Evolutionary conservation across 257 asterid genomes (phyloP), one percentile per base, ranked within the genome.

Genomic region (Prunella vulgaris): DNA sequence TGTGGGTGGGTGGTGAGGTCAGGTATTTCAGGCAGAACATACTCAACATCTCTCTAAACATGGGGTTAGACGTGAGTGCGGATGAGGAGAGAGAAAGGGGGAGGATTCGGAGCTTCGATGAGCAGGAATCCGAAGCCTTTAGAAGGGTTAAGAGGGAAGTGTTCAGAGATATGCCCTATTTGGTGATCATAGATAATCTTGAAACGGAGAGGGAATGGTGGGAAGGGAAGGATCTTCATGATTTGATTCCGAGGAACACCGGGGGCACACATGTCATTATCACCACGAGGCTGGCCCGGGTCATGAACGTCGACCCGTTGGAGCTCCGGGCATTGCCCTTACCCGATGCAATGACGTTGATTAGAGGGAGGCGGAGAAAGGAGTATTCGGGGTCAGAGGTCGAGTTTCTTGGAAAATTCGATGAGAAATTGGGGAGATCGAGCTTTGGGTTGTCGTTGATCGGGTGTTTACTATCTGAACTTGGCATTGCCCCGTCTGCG

Each of bases 161-260:
- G 10, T 87, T 92, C 40, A 79, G 96, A 2, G 97, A 92, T 74
- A 85, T 85, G 88, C 98, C 98, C n/a, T 92, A 90, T 78, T 72
- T 92, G 28, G 73, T 92, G 15, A 84, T 92, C 6, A 86, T 92
- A 32, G 98, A 92, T 59, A 83, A 90, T 71, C 81, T 92, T 21
- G 96, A 92, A 70, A 78, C 84, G 0, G 96, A 92, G 74, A 84
- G 82, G 66, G 98, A 92, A 71, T 90, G 98, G 98, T 92, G 98
- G 97, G 96, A 92, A 48, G 97, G 93, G 1, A 92, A 86, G 72
- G 97, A 92, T 79, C 77, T 92, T 9, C 91, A 84, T 49, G 96
- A 92, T 58, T 74, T 92, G 42, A 81, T 92, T 10, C 98, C 97
- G 3, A 72, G 96, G 65, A 88, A 90, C 78, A 86, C 96, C 0